A percentile compares a stretch with the other conserved stretches of the same genome.
Evolutionary conservation across 2,329 filamentous ascomycete genomes (phyloP).

Genomic region (Alternaria burnsii): DNA sequence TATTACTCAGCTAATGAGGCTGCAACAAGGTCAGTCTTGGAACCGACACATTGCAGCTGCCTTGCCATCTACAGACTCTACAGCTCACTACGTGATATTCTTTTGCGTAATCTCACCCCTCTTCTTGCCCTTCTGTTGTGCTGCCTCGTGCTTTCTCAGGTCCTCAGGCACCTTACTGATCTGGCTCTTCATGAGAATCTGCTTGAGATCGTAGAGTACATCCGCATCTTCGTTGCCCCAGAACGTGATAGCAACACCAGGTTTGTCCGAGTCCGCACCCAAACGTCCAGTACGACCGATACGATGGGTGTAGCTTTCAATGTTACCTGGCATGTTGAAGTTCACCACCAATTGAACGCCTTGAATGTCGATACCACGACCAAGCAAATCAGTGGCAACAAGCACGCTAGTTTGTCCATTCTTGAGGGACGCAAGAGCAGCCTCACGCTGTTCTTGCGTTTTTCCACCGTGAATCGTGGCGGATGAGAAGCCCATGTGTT

Average conservation of each 20-base stretch:
- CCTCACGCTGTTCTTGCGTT: constrained; percentile 97
- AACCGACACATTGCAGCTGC: not conserved
- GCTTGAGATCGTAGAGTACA: constrained; percentile 91
- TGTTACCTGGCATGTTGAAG: constrained; percentile 96
- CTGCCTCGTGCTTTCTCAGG: constrained; percentile 84
- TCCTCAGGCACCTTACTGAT: constrained; percentile 93
- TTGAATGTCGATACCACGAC: constrained; percentile 95
- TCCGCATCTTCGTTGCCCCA: constrained; percentile 89
- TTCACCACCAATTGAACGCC: constrained; percentile 95
- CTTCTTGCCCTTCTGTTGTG: constrained; percentile 78
- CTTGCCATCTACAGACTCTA: not conserved
- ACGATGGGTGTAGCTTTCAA: constrained; percentile 96
- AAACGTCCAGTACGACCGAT: constrained; percentile 92
- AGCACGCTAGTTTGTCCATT: constrained; percentile 83
- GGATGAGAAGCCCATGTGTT: constrained; percentile 87
- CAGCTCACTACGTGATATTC: constrained; percentile 18
- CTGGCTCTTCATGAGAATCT: constrained; percentile 91
- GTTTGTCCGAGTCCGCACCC: constrained; percentile 88
- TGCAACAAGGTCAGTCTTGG: not conserved
- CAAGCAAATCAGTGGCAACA: constrained; percentile 94
- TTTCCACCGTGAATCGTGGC: constrained; percentile 96
- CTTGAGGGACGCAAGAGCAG: constrained; percentile 84
- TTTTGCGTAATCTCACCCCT: constrained; percentile 21
- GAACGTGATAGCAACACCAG: constrained; percentile 95
- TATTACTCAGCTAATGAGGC: not conserved